phyloP scores from a whole-genome alignment of 768 basidiomycete genomes.

The Floccularia luteovirens region DNA sequence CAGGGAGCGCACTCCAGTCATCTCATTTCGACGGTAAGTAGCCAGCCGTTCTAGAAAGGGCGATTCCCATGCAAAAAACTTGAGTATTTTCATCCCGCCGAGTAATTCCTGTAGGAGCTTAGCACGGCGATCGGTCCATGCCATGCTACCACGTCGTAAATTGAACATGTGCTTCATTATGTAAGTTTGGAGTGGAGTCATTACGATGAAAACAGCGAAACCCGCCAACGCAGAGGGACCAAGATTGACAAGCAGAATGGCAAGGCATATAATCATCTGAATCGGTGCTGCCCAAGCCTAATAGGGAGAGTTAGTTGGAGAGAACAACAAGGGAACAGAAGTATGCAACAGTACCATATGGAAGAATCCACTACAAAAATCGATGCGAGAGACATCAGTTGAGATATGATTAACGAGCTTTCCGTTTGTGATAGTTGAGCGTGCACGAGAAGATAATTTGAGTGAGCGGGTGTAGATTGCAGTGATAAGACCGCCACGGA shows the following conservation, averaged over 20 bases:
- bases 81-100: constrained; percentile 87
- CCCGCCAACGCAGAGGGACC: constrained; percentile 55
- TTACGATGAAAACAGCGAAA: constrained; percentile 55
- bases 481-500: constrained; percentile 81
- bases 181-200: constrained; percentile 64
- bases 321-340: too few relatives aligned
- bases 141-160: constrained; percentile 68
- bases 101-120: constrained; percentile 87
- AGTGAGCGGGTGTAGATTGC: constrained; percentile 79
- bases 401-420: constrained; percentile 92
- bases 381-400: constrained; percentile 85
- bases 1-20: constrained; percentile 56
- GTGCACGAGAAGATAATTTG: constrained; percentile 67
- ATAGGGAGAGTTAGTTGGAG: neutral
- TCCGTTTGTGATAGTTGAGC: constrained; percentile 78
- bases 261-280: constrained; percentile 70
- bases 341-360: constrained; percentile 43
- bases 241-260: constrained; percentile 66
- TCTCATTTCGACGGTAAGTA: constrained; percentile 64
- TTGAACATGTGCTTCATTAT: constrained; percentile 70
- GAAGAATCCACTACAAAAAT: constrained; percentile 78
- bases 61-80: constrained; percentile 84
- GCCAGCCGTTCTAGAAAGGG: constrained; percentile 74
- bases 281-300: constrained; percentile 69
- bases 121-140: constrained; percentile 86